Percentiles rank a stretch among this genome's conserved stretches.
Evolutionary conservation across 208 protist genomes (phyloP).

Genomic region (Leishmania arabica): DNA sequence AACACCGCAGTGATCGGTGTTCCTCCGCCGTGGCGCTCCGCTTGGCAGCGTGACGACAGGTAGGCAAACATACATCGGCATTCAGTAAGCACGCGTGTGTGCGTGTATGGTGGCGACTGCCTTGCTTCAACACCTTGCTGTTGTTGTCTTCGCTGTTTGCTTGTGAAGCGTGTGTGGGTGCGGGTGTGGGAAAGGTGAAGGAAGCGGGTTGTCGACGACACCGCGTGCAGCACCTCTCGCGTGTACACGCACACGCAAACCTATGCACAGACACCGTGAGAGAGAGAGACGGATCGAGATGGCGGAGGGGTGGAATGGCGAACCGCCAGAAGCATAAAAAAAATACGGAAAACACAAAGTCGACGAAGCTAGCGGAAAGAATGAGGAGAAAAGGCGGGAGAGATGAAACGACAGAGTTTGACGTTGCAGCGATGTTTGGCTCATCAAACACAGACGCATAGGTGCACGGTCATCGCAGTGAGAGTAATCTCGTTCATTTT

Average conservation of each 20-base stretch:
- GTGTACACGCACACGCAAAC: neutral
- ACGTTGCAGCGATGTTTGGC: neutral
- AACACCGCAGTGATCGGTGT: neutral
- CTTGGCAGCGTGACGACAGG: neutral
- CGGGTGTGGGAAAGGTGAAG: no score
- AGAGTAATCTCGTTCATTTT: neutral
- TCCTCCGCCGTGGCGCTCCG: neutral
- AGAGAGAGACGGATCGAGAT: neutral
- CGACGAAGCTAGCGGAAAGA: neutral
- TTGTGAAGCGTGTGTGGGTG: no score
- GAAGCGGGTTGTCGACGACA: neutral
- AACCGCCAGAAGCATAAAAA: neutral
- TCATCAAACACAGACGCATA: neutral
- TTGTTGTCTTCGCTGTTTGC: neutral
- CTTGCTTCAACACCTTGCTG: neutral
- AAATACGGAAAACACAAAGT: neutral
- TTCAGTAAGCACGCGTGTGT: neutral
- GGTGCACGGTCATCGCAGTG: neutral
- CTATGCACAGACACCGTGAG: neutral
- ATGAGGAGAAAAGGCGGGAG: neutral
- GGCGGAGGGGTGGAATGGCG: neutral
- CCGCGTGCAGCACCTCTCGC: neutral
- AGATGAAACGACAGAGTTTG: conserved; percentile 8
- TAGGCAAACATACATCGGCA: neutral
- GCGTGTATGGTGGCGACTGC: neutral